Evolutionary conservation across 2,329 filamentous ascomycete species (phyloP).

Genomic region (Diaporthe sp.): DNA sequence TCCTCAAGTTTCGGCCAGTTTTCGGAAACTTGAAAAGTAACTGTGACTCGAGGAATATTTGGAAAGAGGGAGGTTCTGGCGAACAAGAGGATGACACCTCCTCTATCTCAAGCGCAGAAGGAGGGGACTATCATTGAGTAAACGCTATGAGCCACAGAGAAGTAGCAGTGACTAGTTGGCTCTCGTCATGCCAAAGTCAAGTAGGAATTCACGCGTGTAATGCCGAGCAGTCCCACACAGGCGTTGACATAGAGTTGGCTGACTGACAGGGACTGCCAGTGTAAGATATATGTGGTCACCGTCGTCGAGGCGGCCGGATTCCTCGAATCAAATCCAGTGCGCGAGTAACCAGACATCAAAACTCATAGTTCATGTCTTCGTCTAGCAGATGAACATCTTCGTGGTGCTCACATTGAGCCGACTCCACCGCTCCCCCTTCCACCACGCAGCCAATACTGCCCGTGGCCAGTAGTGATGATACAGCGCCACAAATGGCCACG

Average conservation of each 20-base stretch:
- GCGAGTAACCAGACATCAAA: not conserved
- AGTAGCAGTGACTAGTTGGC: not conserved
- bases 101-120: not conserved
- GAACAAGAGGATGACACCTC: not conserved
- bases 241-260: not conserved
- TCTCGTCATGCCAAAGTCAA: too few relatives aligned
- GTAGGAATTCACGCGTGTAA: not conserved
- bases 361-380: not conserved
- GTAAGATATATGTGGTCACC: not conserved
- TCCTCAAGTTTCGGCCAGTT: not conserved
- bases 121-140: not conserved
- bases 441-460: slow-evolving; percentile 61
- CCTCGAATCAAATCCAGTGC: not conserved
- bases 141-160: too few relatives aligned
- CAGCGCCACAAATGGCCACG: slow-evolving; percentile 68
- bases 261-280: too few relatives aligned
- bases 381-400: slow-evolving; percentile 37
- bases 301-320: not conserved
- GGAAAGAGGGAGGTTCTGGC: not conserved
- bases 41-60: not conserved
- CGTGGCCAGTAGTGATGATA: slow-evolving; percentile 69
- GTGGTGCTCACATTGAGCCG: slow-evolving; percentile 75
- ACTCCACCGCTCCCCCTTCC: slow-evolving; percentile 67
- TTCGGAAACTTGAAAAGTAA: not conserved
- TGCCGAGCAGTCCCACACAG: not conserved